Evolutionary conservation across 306 rosid genomes (phyloP).

Genomic region (Psophocarpus tetragonolobus): DNA sequence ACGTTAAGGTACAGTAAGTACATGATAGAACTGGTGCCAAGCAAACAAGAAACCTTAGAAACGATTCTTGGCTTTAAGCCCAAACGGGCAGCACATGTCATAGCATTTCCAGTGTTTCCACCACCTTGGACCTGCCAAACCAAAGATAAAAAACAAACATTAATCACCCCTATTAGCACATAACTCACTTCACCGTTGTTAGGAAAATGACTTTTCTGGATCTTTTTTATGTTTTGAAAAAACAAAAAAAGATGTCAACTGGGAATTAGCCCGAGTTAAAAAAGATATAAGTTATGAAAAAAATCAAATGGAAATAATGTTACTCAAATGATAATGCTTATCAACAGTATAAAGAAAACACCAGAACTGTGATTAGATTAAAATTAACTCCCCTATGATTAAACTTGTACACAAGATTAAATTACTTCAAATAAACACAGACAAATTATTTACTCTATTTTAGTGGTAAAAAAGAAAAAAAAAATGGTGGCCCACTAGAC

Average conservation of each 20-base stretch:
- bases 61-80: conserved; percentile 77
- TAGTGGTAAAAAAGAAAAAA: not conserved
- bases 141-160: conserved; percentile 29
- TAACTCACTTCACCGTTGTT: not conserved
- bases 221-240: not conserved
- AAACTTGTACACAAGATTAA: not conserved
- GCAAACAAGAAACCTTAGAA: conserved; percentile 61
- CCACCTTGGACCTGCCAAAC: conserved; percentile 84
- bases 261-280: not conserved
- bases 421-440: not conserved
- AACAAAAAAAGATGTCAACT: not conserved
- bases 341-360: not conserved
- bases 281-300: not conserved
- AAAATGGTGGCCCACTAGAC: not conserved
- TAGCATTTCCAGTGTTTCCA: conserved; percentile 80
- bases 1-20: not conserved
- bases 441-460: not conserved
- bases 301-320: not conserved
- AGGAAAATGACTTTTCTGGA: not conserved
- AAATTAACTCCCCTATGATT: not conserved
- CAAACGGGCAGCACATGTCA: conserved; percentile 84
- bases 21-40: not conserved
- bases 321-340: not conserved
- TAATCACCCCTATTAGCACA: conserved; percentile 4
- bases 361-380: not conserved